These are phyloP conservation scores for Claviceps lovelessii DNA, from an alignment of 2,329 filamentous ascomycete species.

Conservation along the genomic window DNA sequence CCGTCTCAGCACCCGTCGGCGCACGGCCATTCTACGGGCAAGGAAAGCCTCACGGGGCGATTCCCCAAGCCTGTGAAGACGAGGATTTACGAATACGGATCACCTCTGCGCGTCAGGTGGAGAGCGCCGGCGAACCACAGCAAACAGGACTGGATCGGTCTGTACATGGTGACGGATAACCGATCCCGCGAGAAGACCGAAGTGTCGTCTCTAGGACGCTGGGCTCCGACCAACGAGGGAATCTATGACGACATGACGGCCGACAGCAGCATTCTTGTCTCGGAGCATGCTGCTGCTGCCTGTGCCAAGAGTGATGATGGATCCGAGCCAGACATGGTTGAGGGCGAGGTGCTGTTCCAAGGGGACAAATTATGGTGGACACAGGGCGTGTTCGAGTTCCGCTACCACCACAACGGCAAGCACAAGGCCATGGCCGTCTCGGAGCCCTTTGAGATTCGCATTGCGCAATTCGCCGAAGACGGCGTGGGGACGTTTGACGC, in stretches of 20 bases:
- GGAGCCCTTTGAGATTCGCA: conserved; percentile 79
- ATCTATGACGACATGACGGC: conserved; percentile 62
- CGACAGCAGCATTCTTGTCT: conserved; percentile 61
- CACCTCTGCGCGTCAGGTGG: conserved; percentile 83
- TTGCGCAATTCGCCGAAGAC: conserved; percentile 65
- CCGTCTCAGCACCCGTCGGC: conserved; percentile 33
- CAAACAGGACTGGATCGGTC: conserved; percentile 86
- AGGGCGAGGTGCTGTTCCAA: conserved; percentile 73
- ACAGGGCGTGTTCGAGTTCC: conserved; percentile 88
- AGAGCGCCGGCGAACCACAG: conserved; percentile 74
- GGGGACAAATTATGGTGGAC: conserved; percentile 98
- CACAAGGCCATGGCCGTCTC: conserved; percentile 93
- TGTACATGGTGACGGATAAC: conserved; percentile 95
- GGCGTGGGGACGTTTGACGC: conserved; percentile 44
- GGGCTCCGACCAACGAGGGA: conserved; percentile 67
- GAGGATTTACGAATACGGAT: conserved; percentile 72
- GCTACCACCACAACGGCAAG: conserved; percentile 86
- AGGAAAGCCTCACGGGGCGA: conserved; percentile 57
- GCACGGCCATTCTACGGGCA: conserved; percentile 49
- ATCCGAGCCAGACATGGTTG: conserved; percentile 44
- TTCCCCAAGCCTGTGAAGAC: conserved; percentile 59
- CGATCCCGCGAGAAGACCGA: conserved; percentile 70
- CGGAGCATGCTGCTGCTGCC: conserved; percentile 40
- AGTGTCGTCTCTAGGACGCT: conserved; percentile 74
- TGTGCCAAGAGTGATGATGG: conserved; percentile 33